Evolutionary conservation across 768 basidiomycete genomes (phyloP).

Genomic region (Cytidiella melzeri): DNA sequence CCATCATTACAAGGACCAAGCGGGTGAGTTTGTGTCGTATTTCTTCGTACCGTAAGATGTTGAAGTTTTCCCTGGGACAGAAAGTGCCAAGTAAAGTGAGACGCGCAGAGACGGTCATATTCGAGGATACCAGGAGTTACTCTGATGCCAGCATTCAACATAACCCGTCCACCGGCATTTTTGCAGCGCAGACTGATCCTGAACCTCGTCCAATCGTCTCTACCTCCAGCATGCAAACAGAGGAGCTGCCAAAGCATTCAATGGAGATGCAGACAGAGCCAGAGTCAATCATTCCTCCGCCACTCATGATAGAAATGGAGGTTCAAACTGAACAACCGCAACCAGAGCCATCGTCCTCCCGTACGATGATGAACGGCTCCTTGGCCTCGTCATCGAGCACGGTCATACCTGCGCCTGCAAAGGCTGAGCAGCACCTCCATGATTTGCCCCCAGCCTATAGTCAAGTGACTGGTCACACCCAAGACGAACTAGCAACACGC

Average conservation of each 20-base stretch:
- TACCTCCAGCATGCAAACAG: conserved; percentile 55
- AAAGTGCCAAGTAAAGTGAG: conserved; percentile 62
- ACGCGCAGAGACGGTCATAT: conserved; percentile 35
- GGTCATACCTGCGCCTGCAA: conserved; percentile 65
- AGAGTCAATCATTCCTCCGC: conserved; percentile 23
- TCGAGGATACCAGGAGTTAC: conserved; percentile 70
- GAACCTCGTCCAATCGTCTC: conserved; percentile 41
- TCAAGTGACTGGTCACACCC: conserved; percentile 41
- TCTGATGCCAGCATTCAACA: conserved; percentile 70
- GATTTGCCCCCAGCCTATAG: conserved; percentile 76
- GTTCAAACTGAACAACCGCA: conserved; percentile 53
- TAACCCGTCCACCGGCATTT: conserved; percentile 36
- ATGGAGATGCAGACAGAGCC: conserved; percentile 36
- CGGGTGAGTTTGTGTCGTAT: conserved; percentile 36
- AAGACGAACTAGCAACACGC: conserved; percentile 39
- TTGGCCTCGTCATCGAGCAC: conserved; percentile 68
- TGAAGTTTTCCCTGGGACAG: conserved; percentile 28
- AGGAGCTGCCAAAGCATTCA: conserved; percentile 23
- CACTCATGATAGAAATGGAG: conserved; percentile 38
- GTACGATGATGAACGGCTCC: conserved; percentile 42
- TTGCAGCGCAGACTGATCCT: conserved; percentile 57
- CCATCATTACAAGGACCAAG: conserved; percentile 83
- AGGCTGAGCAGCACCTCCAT: conserved; percentile 33
- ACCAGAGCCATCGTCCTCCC: conserved; percentile 33
- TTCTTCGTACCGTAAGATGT: not conserved